A percentile compares a stretch with the other conserved stretches of the same genome.
Conservation (phyloP, 495 filamentous ascomycete species). For the Ramalina peruviana region DNA sequence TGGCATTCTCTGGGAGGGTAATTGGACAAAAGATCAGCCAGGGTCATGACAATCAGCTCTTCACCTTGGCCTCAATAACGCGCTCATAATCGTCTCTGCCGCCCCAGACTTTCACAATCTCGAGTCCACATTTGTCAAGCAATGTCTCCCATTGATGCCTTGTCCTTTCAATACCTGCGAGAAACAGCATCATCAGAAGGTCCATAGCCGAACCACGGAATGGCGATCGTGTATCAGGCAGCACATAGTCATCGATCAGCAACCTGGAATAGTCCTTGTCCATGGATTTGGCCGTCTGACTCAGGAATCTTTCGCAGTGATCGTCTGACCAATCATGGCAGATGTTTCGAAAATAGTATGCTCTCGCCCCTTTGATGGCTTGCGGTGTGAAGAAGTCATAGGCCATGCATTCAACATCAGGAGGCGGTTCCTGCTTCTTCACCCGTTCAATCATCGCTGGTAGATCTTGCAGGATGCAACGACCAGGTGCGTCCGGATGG, state of each 20-base stretch:
- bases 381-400: slow-evolving; percentile 32
- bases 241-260: slow-evolving; percentile 30
- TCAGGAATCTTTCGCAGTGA: slow-evolving; percentile 18
- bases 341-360: slow-evolving; percentile 33
- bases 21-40: too few relatives aligned
- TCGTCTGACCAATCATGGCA: slow-evolving; percentile 32
- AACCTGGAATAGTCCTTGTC: slow-evolving; percentile 33
- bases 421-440: slow-evolving; percentile 16
- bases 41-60: neutral
- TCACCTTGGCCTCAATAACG: slow-evolving; percentile 6
- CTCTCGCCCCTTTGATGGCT: slow-evolving; percentile 29
- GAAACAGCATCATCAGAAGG: slow-evolving; percentile 27
- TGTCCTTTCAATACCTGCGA: slow-evolving; percentile 25
- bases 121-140: slow-evolving; percentile 23
- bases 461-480: slow-evolving; percentile 38
- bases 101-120: slow-evolving; percentile 23
- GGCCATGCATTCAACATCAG: slow-evolving; percentile 20
- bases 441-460: slow-evolving; percentile 22
- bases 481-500: slow-evolving; percentile 24
- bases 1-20: too few relatives aligned
- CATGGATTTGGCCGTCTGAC: slow-evolving; percentile 21
- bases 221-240: slow-evolving; percentile 25
- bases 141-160: slow-evolving; percentile 23
- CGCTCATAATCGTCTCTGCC: slow-evolving; percentile 7
- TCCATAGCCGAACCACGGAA: slow-evolving; percentile 22